phyloP scores from a whole-genome alignment of 2,329 filamentous ascomycete species.

The Penicillium frequentans region DNA sequence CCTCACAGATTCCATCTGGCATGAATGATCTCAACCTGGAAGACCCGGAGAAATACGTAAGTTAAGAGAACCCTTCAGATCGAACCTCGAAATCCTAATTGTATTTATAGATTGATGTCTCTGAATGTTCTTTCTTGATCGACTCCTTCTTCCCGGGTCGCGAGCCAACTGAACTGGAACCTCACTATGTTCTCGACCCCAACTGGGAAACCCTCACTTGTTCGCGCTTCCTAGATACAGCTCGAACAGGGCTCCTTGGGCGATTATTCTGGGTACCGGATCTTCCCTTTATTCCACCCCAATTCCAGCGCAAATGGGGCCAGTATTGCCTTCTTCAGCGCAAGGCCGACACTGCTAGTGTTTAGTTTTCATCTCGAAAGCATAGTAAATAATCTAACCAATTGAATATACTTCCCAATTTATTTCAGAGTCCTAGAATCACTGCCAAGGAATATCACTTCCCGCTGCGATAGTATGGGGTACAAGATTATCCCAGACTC shows the following conservation, averaged over 20 bases:
- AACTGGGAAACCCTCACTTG: constrained; percentile 79
- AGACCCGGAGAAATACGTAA: constrained; percentile 80
- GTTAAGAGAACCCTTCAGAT: constrained; percentile 22
- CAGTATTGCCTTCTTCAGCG: constrained; percentile 79
- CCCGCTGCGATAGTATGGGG: not conserved
- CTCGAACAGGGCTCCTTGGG: constrained; percentile 69
- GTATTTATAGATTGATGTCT: constrained; percentile 60
- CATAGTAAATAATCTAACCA: not conserved
- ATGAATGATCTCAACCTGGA: constrained; percentile 93
- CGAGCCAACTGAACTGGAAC: constrained; percentile 66
- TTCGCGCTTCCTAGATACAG: constrained; percentile 75
- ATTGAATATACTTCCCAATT: not conserved
- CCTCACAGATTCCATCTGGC: constrained; percentile 75
- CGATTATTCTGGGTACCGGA: constrained; percentile 82
- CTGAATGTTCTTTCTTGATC: constrained; percentile 77
- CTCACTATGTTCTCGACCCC: constrained; percentile 73
- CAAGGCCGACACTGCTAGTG: constrained; percentile 32
- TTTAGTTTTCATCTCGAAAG: constrained; percentile 2
- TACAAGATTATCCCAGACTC: constrained; percentile 13
- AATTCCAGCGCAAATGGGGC: constrained; percentile 76
- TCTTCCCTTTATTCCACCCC: constrained; percentile 65
- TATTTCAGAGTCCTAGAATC: not conserved
- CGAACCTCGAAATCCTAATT: constrained; percentile 6
- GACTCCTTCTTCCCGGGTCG: constrained; percentile 75
- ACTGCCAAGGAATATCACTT: not conserved